Percentiles rank a stretch among this genome's conserved stretches.
These are phyloP conservation scores for Patellifolia procumbens DNA, from an alignment of 179 eudicot species.

Conservation along the genomic window DNA sequence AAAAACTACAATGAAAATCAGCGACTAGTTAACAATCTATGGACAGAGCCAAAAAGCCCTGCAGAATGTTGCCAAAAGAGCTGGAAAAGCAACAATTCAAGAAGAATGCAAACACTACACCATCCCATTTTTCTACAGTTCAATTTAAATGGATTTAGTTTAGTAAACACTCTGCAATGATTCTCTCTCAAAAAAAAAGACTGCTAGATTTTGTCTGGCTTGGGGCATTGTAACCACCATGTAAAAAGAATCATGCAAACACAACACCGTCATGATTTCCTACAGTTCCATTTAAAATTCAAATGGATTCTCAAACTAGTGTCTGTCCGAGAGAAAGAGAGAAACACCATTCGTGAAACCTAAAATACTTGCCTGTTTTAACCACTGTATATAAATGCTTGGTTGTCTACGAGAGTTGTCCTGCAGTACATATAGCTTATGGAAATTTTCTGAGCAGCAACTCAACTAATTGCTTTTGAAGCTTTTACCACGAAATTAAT, in stretches of 20 bases:
- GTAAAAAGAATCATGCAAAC: too few species aligned
- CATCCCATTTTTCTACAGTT: too few species aligned
- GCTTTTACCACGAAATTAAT: not conserved
- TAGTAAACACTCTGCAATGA: too few species aligned
- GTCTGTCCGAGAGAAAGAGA: too few species aligned
- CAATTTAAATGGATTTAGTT: not conserved
- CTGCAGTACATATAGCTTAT: not conserved
- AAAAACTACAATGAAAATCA: not conserved
- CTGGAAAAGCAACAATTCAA: not conserved
- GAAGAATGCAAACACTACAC: not conserved
- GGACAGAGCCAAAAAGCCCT: not conserved
- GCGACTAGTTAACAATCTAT: not conserved
- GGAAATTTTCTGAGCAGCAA: not conserved
- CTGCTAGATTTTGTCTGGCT: not conserved
- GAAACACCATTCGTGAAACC: too few species aligned
- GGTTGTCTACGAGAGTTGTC: not conserved
- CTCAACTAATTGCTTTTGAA: not conserved
- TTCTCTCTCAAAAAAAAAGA: too few species aligned
- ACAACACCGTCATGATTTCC: too few species aligned
- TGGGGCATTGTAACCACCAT: not conserved
- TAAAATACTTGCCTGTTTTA: too few species aligned
- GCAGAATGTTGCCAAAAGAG: too few species aligned
- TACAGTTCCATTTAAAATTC: too few species aligned
- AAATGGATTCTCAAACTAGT: too few species aligned
- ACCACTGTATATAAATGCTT: not conserved